These are phyloP conservation scores for Amanita jacksonii DNA, from an alignment of 768 basidiomycete species.

Conservation along the genomic window DNA sequence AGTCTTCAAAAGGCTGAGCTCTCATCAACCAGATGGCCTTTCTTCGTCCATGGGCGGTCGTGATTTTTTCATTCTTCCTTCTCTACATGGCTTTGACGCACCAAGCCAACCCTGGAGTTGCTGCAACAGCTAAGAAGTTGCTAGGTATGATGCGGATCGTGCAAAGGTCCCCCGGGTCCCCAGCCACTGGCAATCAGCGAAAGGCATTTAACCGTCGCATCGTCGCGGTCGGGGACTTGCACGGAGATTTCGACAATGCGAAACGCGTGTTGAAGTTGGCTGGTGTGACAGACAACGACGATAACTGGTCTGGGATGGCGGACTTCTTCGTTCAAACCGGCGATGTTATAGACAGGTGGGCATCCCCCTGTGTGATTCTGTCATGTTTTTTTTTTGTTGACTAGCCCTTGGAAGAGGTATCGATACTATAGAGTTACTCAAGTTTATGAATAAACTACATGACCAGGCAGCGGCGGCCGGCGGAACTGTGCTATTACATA, in stretches of 20 bases:
- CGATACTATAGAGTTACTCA: constrained; percentile 81
- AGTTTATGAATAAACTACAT: constrained; percentile 77
- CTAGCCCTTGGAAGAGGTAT: constrained; percentile 42
- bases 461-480: constrained; percentile 60
- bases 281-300: constrained; percentile 58
- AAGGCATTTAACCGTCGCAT: constrained; percentile 44
- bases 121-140: too few relatives aligned
- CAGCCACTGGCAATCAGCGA: too few relatives aligned
- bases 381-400: not conserved
- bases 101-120: too few relatives aligned
- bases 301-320: constrained; percentile 74
- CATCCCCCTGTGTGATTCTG: not conserved
- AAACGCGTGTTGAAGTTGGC: constrained; percentile 74
- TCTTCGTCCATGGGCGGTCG: too few relatives aligned
- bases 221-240: constrained; percentile 87
- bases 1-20: too few relatives aligned
- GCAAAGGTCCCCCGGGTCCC: too few relatives aligned
- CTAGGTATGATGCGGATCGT: too few relatives aligned
- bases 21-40: too few relatives aligned
- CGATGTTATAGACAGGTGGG: constrained; percentile 82
- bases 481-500: constrained; percentile 63
- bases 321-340: constrained; percentile 93
- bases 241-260: constrained; percentile 81
- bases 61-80: too few relatives aligned
- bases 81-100: too few relatives aligned